Conservation (phyloP, 2,329 filamentous ascomycete genomes). For the Sordariomycetes sp. region DNA sequence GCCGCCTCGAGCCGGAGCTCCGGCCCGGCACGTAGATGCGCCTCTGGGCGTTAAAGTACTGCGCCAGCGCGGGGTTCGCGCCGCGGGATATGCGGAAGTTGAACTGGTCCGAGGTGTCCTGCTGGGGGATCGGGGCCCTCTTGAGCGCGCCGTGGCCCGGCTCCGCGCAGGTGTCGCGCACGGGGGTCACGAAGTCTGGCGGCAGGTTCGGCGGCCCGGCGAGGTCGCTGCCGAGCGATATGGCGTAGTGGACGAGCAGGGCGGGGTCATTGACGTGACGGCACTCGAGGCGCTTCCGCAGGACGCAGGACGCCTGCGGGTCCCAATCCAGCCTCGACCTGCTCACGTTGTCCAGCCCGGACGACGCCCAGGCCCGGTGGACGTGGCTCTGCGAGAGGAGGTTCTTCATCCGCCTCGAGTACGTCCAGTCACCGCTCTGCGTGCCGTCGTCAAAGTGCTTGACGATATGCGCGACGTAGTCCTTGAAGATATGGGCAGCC, state of each 20-base stretch:
- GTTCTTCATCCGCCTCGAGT: slow-evolving; percentile 32
- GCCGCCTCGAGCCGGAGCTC: neutral
- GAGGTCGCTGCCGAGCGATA: slow-evolving; percentile 23
- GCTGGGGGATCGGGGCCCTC: slow-evolving; percentile 4
- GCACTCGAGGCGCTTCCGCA: slow-evolving; percentile 33
- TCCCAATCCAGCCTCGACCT: slow-evolving; percentile 25
- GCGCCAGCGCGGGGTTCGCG: slow-evolving; percentile 20
- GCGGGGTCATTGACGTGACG: slow-evolving; percentile 28
- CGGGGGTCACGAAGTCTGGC: slow-evolving; percentile 21
- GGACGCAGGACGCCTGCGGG: slow-evolving; percentile 26
- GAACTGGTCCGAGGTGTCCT: slow-evolving; percentile 15
- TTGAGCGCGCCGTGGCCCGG: slow-evolving; percentile 17
- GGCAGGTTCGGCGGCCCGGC: slow-evolving; percentile 13
- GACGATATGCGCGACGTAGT: slow-evolving; percentile 34
- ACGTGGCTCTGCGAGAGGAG: slow-evolving; percentile 28
- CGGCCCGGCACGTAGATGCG: slow-evolving; percentile 13
- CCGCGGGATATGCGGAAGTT: slow-evolving; percentile 25
- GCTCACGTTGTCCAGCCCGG: slow-evolving; percentile 21
- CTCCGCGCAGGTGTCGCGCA: slow-evolving; percentile 22
- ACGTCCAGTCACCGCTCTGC: slow-evolving; percentile 29
- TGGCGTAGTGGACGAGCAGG: slow-evolving; percentile 25
- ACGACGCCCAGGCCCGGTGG: slow-evolving; percentile 23
- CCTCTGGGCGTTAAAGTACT: slow-evolving; percentile 23
- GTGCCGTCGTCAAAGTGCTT: slow-evolving; percentile 34
- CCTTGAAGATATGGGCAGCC: slow-evolving; percentile 25